Evolutionary conservation across 108 stramenopile genomes (phyloP).

Genomic region (Cyclotella distinguenda): DNA sequence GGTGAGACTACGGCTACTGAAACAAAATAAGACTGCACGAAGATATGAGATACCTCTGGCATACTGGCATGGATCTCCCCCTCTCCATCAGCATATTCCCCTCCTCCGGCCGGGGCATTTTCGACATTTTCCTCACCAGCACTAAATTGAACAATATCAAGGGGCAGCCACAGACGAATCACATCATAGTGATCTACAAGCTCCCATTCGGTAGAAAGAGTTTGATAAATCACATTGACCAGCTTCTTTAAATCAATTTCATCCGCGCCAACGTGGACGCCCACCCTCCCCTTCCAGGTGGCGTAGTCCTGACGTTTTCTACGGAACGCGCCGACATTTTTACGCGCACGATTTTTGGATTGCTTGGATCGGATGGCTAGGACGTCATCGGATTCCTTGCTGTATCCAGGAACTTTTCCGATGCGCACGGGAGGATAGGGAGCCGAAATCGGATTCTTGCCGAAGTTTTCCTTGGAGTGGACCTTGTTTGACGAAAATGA

Average conservation of each 20-base stretch:
- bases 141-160: constrained; percentile 3
- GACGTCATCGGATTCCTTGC: constrained; percentile 24
- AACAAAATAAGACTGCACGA: no score
- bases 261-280: constrained; percentile 46
- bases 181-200: constrained; percentile 49
- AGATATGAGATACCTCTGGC: no score
- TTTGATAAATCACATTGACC: constrained; percentile 35
- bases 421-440: neutral
- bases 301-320: constrained; percentile 40
- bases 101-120: constrained; percentile 26
- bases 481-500: constrained; percentile 3
- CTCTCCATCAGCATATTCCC: constrained; percentile 33
- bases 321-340: constrained; percentile 49
- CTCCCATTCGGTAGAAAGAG: constrained; percentile 39
- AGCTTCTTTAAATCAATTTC: constrained; percentile 47
- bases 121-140: constrained; percentile 16
- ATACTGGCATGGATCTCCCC: constrained; percentile 41
- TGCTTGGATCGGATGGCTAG: constrained; percentile 17
- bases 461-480: constrained; percentile 1
- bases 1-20: no score
- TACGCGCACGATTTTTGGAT: constrained; percentile 27
- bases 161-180: constrained; percentile 42
- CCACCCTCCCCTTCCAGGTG: constrained; percentile 49
- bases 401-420: neutral
- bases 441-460: neutral